A percentile compares a stretch with the other conserved stretches of the same genome.
Evolutionary conservation across 2,329 filamentous ascomycete genomes (phyloP).

Genomic region (Aspergillus cejpii): DNA sequence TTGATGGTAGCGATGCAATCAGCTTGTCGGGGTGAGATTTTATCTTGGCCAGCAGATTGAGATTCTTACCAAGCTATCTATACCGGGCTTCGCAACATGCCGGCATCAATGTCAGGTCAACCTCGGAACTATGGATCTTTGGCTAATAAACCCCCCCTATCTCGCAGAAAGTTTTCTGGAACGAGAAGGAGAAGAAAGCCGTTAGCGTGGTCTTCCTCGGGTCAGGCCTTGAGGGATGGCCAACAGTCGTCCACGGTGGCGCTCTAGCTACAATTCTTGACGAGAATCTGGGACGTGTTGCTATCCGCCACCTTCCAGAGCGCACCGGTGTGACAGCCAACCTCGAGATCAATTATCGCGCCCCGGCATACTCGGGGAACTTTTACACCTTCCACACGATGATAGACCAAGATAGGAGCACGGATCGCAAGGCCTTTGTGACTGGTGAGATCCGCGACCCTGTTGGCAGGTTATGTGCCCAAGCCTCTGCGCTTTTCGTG

Average conservation of each 20-base stretch:
- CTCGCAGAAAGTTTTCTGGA: constrained; percentile 58
- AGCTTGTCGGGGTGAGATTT: background rate
- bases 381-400: constrained; percentile 56
- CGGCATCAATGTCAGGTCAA: constrained; percentile 13
- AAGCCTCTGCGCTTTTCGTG: constrained; percentile 54
- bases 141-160: constrained; percentile 19
- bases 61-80: background rate
- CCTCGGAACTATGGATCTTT: constrained; percentile 9
- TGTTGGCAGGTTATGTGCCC: constrained; percentile 53
- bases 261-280: constrained; percentile 61
- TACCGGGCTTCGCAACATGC: too few species aligned
- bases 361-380: constrained; percentile 52
- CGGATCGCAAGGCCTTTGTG: constrained; percentile 36
- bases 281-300: constrained; percentile 62
- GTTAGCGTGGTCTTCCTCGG: constrained; percentile 64
- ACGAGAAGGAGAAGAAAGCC: constrained; percentile 51
- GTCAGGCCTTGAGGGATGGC: constrained; percentile 60
- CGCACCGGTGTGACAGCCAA: constrained; percentile 52
- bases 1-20: background rate
- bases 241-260: constrained; percentile 65
- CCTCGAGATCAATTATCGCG: constrained; percentile 56
- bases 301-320: constrained; percentile 44
- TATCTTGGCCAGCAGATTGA: background rate
- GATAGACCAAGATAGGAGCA: constrained; percentile 38
- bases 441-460: constrained; percentile 31